These are phyloP conservation scores for Vaucheria bursata DNA, from an alignment of 352 stramenopile genomes.

Conservation along the genomic window DNA sequence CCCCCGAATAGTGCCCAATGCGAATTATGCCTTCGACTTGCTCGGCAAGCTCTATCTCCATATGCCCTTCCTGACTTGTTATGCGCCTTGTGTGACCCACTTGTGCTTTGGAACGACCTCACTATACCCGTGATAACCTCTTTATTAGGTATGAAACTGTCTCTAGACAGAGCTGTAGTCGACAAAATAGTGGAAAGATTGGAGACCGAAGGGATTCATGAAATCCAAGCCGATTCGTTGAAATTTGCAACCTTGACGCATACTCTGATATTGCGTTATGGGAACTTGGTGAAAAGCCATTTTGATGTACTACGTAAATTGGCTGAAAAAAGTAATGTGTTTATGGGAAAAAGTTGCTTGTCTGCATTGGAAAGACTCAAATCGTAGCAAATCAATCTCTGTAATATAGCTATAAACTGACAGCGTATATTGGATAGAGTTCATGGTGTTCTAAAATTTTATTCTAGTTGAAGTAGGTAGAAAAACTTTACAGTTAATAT, in stretches of 20 bases:
- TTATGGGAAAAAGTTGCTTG: slow-evolving; percentile 39
- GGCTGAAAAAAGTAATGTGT: slow-evolving; percentile 14
- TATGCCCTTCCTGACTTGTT: neutral
- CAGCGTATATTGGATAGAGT: too few relatives aligned
- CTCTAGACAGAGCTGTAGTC: neutral
- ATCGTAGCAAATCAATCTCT: too few relatives aligned
- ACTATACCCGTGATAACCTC: neutral
- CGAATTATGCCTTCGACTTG: neutral
- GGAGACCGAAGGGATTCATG: neutral
- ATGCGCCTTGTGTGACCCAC: neutral
- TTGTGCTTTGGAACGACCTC: neutral
- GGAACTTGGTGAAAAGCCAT: slow-evolving; percentile 17
- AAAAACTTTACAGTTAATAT: too few relatives aligned
- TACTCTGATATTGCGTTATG: slow-evolving; percentile 26
- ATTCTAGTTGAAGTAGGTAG: too few relatives aligned
- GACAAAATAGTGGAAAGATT: neutral
- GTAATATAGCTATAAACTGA: too few relatives aligned
- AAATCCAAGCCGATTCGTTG: slow-evolving; percentile 12
- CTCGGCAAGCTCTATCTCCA: neutral
- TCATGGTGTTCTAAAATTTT: too few relatives aligned
- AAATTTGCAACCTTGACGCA: slow-evolving; percentile 42
- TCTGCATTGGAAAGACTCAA: slow-evolving; percentile 23
- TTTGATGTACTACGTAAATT: neutral
- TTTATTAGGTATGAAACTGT: neutral
- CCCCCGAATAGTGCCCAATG: slow-evolving; percentile 25